Base-by-base conservation (phyloP, 108 stramenopile genomes). In the Cyclostephanos tholiformis region DNA sequence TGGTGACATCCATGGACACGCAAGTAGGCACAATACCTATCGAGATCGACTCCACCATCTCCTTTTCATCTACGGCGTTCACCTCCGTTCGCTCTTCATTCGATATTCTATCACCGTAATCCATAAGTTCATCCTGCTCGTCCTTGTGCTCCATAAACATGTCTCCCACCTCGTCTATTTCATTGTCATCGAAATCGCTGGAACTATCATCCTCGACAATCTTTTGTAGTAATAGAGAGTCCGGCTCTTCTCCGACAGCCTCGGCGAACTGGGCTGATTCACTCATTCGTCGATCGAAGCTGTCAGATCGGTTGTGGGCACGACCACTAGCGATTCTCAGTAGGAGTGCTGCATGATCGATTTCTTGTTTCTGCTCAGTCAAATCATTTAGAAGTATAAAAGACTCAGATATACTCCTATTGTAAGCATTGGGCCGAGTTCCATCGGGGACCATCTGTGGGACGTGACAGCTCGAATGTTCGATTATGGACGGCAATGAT, bases 231-330 rank as follows among this genome's bases (percentile, higher is more conserved):
- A 75, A 66, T 46, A 83, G 36, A 6, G 66, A 68, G 30, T 72
- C 73, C 17, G 81, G 80, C 29, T 53, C 50, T 75, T 93, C 92
- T 29, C 92, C 92, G 4, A 93, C 87, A 26, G 89, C 89, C 67
- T 87, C 79, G 11, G 89, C 87, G 79, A 89, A 93, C 72, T 91
- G 89, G 2, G 77, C 87, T 2, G 89, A 86, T 81, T 92, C 91
- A 41, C 62, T 62, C 43, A 76, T 76, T 0, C 80, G 70, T 27
- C 91, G 63, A 76, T 87, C 83, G 36, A 76, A 75, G 39, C 82
- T 83, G n/a, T 76, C 68, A 4, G 72, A 71, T 63, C 80, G 60
- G 27, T 44, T 11, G 41, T 60, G 65, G 2, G 39, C 16, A 0
- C 72, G 44, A 36, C 74, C 74, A 25, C 51, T 55, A 4, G 74